These are phyloP conservation scores for Gautieria morchelliformis DNA, from an alignment of 768 basidiomycete species.

Conservation along the genomic window DNA sequence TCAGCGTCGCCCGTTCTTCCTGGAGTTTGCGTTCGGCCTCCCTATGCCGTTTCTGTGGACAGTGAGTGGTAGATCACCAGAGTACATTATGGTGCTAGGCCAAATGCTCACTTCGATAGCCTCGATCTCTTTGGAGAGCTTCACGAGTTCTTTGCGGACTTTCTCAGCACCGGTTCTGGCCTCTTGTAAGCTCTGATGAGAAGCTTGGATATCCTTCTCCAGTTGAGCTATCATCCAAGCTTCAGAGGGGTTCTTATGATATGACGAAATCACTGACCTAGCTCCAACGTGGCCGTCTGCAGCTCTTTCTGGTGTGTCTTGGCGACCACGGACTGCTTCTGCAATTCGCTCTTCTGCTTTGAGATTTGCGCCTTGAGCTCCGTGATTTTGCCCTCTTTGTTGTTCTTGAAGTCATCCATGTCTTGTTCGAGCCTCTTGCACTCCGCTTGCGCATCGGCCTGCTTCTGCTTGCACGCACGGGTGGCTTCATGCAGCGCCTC, in stretches of 20 bases:
- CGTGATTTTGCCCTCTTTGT: constrained; percentile 93
- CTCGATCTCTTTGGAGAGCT: constrained; percentile 40
- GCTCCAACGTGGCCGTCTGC: constrained; percentile 78
- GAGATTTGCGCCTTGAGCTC: constrained; percentile 86
- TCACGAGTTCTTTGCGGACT: constrained; percentile 53
- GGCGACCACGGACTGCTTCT: constrained; percentile 71
- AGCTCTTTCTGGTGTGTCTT: constrained; percentile 86
- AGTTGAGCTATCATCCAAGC: constrained; percentile 52
- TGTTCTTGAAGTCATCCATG: constrained; percentile 98
- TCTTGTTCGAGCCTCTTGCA: constrained; percentile 86
- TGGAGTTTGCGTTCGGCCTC: constrained; percentile 63
- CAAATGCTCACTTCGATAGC: constrained; percentile 31
- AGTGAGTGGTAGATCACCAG: background rate
- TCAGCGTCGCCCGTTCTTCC: constrained; percentile 81
- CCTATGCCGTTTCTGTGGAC: constrained; percentile 40
- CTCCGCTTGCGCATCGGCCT: constrained; percentile 66
- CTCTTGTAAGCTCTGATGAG: constrained; percentile 27
- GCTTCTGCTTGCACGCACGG: constrained; percentile 63
- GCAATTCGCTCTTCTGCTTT: constrained; percentile 70
- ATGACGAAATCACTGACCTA: constrained; percentile 71
- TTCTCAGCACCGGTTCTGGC: constrained; percentile 39
- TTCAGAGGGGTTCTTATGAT: constrained; percentile 3
- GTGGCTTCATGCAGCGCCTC: constrained; percentile 46
- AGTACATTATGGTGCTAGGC: background rate
- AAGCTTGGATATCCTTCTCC: constrained; percentile 57